Percentiles rank a stretch among this genome's conserved stretches.
Evolutionary conservation across 2,329 filamentous ascomycete genomes (phyloP).

Genomic region (Aspergillus ibericus): DNA sequence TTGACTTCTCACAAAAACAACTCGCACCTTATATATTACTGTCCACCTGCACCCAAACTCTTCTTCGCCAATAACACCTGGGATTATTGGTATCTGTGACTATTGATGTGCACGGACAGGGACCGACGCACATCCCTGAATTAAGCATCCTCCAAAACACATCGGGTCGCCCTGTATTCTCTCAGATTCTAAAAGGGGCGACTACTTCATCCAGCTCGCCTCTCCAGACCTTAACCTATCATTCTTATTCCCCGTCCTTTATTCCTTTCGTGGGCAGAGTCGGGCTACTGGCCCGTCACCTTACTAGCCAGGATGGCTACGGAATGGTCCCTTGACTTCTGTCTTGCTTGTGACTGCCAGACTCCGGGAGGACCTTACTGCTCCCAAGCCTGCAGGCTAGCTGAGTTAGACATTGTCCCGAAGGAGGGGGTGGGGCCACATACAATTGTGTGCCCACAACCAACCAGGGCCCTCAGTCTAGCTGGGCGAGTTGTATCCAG

Average conservation of each 20-base stretch:
- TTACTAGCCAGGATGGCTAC: constrained; percentile 32
- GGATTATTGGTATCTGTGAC: too few species aligned
- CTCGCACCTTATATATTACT: not conserved
- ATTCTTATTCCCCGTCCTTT: not conserved
- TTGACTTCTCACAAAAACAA: constrained; percentile 1
- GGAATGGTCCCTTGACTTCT: constrained; percentile 84
- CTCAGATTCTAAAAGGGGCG: too few species aligned
- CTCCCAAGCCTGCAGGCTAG: constrained; percentile 85
- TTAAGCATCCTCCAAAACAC: too few species aligned
- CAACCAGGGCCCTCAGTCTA: constrained; percentile 42
- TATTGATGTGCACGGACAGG: too few species aligned
- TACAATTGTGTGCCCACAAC: not conserved
- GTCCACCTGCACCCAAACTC: not conserved
- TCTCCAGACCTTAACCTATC: too few species aligned
- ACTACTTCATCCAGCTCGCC: not conserved
- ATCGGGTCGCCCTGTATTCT: too few species aligned
- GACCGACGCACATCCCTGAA: too few species aligned
- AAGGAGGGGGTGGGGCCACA: not conserved
- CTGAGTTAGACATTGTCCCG: constrained; percentile 71
- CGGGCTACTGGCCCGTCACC: not conserved
- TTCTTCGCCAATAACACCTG: not conserved
- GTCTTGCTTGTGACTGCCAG: constrained; percentile 89
- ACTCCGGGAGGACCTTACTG: constrained; percentile 82
- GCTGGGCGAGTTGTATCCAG: constrained; percentile 18
- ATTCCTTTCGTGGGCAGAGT: not conserved